These are phyloP conservation scores for Agastache rugosa DNA, from an alignment of 257 asterid species.

Conservation along the genomic window DNA sequence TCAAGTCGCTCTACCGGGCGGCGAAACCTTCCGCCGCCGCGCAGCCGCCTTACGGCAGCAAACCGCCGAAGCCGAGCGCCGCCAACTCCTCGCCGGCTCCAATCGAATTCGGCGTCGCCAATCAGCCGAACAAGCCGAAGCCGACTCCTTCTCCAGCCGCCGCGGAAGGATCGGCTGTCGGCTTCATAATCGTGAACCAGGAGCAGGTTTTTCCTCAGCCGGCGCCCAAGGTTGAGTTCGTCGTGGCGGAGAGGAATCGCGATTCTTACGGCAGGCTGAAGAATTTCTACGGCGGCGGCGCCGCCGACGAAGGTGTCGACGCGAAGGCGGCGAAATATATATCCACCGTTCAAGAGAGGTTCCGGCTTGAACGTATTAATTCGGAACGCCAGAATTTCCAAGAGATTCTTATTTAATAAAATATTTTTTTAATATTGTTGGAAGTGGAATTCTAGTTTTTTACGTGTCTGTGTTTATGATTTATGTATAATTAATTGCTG, in stretches of 20 bases:
- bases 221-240: constrained; percentile 39
- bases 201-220: constrained; percentile 44
- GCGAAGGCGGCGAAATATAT: constrained; percentile 60
- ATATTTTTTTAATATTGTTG: no score
- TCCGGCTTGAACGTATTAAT: constrained; percentile 49
- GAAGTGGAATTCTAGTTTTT: background rate
- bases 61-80: constrained; percentile 32
- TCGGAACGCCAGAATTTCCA: constrained; percentile 41
- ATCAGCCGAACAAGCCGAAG: constrained; percentile 47
- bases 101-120: constrained; percentile 31
- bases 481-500: background rate
- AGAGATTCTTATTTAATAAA: constrained; percentile 13
- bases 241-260: constrained; percentile 24
- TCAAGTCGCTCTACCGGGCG: constrained; percentile 50
- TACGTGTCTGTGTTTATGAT: background rate
- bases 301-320: constrained; percentile 66
- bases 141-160: constrained; percentile 30
- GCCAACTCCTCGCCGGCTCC: constrained; percentile 17
- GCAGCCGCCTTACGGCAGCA: constrained; percentile 30
- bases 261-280: constrained; percentile 38
- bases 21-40: constrained; percentile 40
- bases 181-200: constrained; percentile 45
- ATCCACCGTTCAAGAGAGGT: constrained; percentile 59
- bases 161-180: constrained; percentile 22
- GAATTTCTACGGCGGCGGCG: constrained; percentile 35